Percentiles rank a stretch among this genome's conserved stretches.
These are phyloP conservation scores for Colletotrichum somersetense DNA, from an alignment of 2,329 filamentous ascomycete genomes.

Conservation along the genomic window DNA sequence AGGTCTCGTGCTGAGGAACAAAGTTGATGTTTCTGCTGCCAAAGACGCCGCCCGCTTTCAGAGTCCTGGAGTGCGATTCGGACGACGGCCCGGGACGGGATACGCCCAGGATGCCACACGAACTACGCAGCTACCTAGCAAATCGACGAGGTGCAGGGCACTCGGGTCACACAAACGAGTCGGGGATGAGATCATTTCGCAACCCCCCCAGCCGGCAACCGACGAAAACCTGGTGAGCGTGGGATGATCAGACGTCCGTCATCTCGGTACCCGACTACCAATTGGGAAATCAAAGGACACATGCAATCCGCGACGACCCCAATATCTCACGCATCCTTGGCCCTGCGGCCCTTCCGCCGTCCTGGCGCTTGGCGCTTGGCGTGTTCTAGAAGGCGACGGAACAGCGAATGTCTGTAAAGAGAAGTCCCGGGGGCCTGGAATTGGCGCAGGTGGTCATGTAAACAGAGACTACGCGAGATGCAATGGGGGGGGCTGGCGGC, in stretches of 20 bases:
- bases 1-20: too few species aligned
- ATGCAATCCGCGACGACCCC: neutral
- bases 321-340: neutral
- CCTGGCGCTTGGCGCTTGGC: neutral
- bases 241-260: neutral
- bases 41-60: neutral
- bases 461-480: neutral
- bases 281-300: neutral
- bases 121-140: neutral
- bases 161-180: neutral
- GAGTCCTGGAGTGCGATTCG: neutral
- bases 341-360: neutral
- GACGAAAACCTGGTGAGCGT: neutral
- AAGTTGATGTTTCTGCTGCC: too few species aligned
- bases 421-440: neutral
- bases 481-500: neutral
- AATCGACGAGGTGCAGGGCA: neutral
- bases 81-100: neutral
- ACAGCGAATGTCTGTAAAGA: neutral
- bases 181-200: neutral
- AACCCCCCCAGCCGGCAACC: too few species aligned
- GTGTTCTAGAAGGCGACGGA: neutral
- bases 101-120: neutral
- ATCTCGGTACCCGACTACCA: neutral
- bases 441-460: too few species aligned